Evolutionary conservation across 2,329 filamentous ascomycete species (phyloP), one percentile per base, ranked within the genome.

Genomic region (Dichotomopilus funicola): DNA sequence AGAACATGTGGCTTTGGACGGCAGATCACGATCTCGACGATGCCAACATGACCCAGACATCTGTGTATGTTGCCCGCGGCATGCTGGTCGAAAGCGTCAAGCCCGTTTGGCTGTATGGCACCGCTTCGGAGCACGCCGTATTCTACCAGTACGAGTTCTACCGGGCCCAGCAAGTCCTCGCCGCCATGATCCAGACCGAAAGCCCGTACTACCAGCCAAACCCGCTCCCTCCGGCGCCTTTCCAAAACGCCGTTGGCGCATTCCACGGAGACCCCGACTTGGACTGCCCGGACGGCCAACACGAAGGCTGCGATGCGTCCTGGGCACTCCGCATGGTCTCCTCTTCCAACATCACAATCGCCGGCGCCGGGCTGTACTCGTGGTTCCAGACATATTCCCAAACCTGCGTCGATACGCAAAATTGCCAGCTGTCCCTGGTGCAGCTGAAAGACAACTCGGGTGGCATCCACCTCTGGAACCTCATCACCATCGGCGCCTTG

Each of bases 1-100:
- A 78, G 59, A 77, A 81, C 63, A 68, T 73, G 59, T 87, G 83
- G 82, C 79, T 82, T 60, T 88, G 84, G 83, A 80, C 81, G 34
- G 78, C 83, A 4, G 85, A 88, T 66, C 85, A 88, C 70, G 51
- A 53, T 13, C 52, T 63, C 7, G 59, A 64, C 19, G 42, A 45
- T 31, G 45, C 49, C 37, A 49, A 8, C 50, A 49, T 47, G 35
- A 43, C 13, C 3, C 66, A 71, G 55, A 69, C 71, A 53, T 62
- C 59, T 7, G 59, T 73, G 19, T 73, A 66, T 47, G 65, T 51
- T 3, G 72, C 47, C 10, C 45, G 60, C 7, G 69, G 69, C 49
- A 51, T 68, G 13, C 59, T 65, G 34, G 61, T 67, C 37, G 67
- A 69, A 51, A 61, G 61, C 34, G n/a, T 61, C n/a, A 34, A 36